Conservation (phyloP, 352 stramenopile species). For the Phytophthora fragariaefolia region DNA sequence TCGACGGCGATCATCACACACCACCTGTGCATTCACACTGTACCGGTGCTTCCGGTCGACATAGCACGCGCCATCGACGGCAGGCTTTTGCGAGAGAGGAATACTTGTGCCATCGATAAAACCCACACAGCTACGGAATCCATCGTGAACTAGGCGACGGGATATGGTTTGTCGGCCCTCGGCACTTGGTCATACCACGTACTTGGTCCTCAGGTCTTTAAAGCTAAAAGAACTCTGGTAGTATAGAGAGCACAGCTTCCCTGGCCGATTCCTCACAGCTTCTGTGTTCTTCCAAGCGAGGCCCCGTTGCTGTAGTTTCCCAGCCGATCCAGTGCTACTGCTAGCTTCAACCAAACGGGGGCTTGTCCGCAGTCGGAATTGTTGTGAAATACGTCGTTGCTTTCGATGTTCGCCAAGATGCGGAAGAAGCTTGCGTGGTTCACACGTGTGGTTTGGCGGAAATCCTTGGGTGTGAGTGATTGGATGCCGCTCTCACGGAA, state of each 20-base stretch:
- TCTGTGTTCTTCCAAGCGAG: not conserved
- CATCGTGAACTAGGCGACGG: not conserved
- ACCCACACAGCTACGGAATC: slow-evolving; percentile 15
- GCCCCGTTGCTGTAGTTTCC: slow-evolving; percentile 5
- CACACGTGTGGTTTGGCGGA: not conserved
- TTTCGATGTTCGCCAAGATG: not conserved
- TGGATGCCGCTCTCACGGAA: not conserved
- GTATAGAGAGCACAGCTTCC: slow-evolving; percentile 3
- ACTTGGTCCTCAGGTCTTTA: not conserved
- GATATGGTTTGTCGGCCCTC: not conserved
- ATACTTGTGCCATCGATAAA: slow-evolving; percentile 28
- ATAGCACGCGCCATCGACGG: slow-evolving; percentile 12
- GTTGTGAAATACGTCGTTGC: not conserved
- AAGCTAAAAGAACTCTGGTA: not conserved
- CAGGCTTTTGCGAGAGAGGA: slow-evolving; percentile 23
- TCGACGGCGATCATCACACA: slow-evolving; percentile 18
- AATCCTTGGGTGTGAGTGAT: not conserved
- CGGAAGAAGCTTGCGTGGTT: not conserved
- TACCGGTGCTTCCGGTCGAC: slow-evolving; percentile 28
- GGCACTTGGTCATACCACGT: not conserved
- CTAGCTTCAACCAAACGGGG: slow-evolving; percentile 1
- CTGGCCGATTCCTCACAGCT: slow-evolving; percentile 5
- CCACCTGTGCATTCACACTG: slow-evolving; percentile 27
- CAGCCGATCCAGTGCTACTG: not conserved
- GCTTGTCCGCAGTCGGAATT: not conserved